Base-by-base conservation (phyloP, 371 early-diverging fungal species). In the Zopfochytrium polystomum region DNA sequence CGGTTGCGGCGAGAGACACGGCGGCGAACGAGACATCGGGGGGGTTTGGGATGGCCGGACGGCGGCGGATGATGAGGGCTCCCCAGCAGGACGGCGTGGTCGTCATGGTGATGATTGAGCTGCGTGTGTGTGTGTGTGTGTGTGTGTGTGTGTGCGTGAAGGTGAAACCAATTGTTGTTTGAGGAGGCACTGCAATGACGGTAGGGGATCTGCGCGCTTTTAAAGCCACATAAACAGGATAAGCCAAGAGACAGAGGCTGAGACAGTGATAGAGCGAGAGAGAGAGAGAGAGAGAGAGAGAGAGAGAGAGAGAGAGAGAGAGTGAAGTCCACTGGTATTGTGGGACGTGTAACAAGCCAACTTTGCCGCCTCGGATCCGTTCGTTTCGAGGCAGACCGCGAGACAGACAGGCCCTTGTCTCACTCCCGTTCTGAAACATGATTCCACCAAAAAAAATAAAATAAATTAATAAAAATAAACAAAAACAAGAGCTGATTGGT, bases 1-100 rank as follows among this genome's bases (percentile, higher is more conserved):
- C 67, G 52, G 25, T 2, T 2, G 56, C 64, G 15, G 27, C 11
- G 20, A 27, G 33, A 5, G 58, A 66, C 56, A 52, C 59, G 54
- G 51, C 50, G 51, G 52, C 9, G 11, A 48, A 11, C 27, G n/a
- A n/a, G n/a, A n/a, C n/a, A n/a, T n/a, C n/a, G n/a, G n/a, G n/a
- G 18, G 48, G 48, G 48, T 48, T 23, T 9, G 38, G 38, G 11
- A 18, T 18, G 18, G 38, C 11, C 38, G 38, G 38, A 18, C 38
- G 38, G 38, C 38, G 38, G 38, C 18, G 38, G 7, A 18, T 38
- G 38, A 18, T 38, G 38, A 7, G 38, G 38, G 38, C 18, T 7
- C 38, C 7, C 38, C 11, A 38, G 38, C 38, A 38, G 38, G 38
- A 38, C 38, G 38, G 11, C 38, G 11, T 18, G 18, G 38, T 7